Evolutionary conservation across 2,329 filamentous ascomycete genomes (phyloP), one percentile per base, ranked within the genome.

Genomic region (Penicillium sp.): DNA sequence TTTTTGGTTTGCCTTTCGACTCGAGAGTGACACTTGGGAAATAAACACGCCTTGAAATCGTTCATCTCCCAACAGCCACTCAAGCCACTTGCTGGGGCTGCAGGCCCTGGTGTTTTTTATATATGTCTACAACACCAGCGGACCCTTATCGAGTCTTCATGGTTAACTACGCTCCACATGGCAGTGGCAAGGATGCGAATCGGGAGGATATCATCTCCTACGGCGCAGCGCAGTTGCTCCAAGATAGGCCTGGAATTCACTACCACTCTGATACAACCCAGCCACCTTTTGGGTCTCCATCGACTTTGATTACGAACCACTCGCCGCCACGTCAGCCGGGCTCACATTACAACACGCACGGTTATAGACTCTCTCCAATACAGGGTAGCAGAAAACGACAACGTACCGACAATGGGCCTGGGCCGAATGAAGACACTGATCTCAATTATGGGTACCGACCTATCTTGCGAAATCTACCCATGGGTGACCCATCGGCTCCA

Each of bases 101-200:
- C 57, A 61, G 82, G 86, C 86, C 89, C 87, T 89, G 86, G 87
- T 86, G 85, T 85, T 83, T 85, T 85, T 85, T 70, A 89, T 89
- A 86, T 78, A 83, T 84, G 78, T 83, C 81, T 81, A 84, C 79
- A 83, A 88, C 84, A 81, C 85, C 89, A 85, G 86, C 86, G 82
- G 83, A 85, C 82, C 86, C 87, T 78, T 90, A 90, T 81, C 85
- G 86, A 83, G 85, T 87, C 81, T 89, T 89, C 82, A 84, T 88
- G 84, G 86, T 89, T 83, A 85, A 88, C 75, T 90, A 89, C 80
- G 82, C 86, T 78, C 80, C 85, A 75, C 87, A 88, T 79, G 84
- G 82, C 82, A 41, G 53, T 29, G 45, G 77, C 83, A 87, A 80
- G 78, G 85, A 78, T 82, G 82, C 77, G 82, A 85, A 87, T 75